Evolutionary conservation across 768 basidiomycete genomes (phyloP), one percentile per base, ranked within the genome.

Genomic region (Aureoboletus auriporus): DNA sequence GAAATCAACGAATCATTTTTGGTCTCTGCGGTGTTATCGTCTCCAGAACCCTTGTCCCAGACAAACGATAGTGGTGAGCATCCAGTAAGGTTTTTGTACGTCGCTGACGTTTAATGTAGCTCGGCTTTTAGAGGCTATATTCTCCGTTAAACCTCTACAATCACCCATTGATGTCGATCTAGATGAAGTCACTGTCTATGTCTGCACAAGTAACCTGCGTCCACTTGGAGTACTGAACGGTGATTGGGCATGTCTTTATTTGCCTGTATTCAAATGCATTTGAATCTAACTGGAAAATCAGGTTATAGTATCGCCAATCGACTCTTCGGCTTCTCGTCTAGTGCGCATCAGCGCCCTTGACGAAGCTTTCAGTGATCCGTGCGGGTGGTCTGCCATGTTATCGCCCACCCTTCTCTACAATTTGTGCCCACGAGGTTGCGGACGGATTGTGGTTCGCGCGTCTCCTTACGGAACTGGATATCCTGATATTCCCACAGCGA

Each of bases 1-100:
- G 88, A 89, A 64, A 91, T 91, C 45, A 78, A 78, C 56, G 83
- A 89, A 58, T 75, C 68, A 14, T 91, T 91, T 64, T 73, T 90
- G 20, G 83, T 79, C 8, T 76, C 71, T 50, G 72, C 81, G 29
- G 57, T 79, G 13, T 52, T 77, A 13, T 55, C 66, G 38, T 23
- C 60, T 26, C 44, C 56, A 13, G 42, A 48, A 43, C 52, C 42
- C 44, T 51, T 44, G 37, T 55, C 47, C 27, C 46, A 42, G 31
- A 40, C 34, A 23, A 45, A 34, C 27, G 43, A 49, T 30, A 45
- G 23, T 20, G 49, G 52, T 61, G 45, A 50, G 51, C 27, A 38
- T 23, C 17, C 4, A 38, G 11, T 10, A 27, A 38, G 12, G 2
- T 33, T 7, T n/a, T 39, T n/a, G 8, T 30, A 23, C 13, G 7